Evolutionary conservation across 1,284 basidiomycete species (phyloP).

Genomic region (Papiliotrema terrestris): DNA sequence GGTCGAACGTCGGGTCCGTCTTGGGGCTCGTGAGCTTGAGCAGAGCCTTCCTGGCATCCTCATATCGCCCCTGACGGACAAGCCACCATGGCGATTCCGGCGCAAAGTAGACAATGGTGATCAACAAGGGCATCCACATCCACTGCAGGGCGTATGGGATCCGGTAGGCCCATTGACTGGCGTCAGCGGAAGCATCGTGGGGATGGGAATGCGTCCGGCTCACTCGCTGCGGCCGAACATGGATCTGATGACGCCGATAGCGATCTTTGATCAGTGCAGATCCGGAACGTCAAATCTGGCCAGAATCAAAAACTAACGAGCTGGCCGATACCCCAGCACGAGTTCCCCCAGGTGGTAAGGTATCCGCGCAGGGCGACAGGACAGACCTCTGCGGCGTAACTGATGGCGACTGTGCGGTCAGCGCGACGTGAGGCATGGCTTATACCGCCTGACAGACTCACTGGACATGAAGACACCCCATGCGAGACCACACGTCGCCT

Average conservation of each 20-base stretch:
- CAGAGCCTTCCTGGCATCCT: slow-evolving; percentile 51
- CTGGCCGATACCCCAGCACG: slow-evolving; percentile 32
- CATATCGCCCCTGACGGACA: slow-evolving; percentile 46
- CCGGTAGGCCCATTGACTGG: slow-evolving; percentile 9
- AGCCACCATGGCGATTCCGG: slow-evolving; percentile 41
- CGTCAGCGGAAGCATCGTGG: too few species aligned
- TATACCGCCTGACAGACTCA: background rate
- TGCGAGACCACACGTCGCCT: slow-evolving; percentile 35
- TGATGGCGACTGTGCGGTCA: slow-evolving; percentile 8
- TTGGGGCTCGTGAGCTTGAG: slow-evolving; percentile 41
- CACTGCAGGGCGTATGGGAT: slow-evolving; percentile 21
- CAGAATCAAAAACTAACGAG: too few species aligned
- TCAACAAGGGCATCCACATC: slow-evolving; percentile 6
- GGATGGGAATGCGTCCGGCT: too few species aligned
- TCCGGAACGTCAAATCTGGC: too few species aligned
- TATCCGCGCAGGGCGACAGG: slow-evolving; percentile 39
- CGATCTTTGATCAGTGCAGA: too few species aligned
- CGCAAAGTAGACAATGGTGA: slow-evolving; percentile 14
- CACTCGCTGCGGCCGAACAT: slow-evolving; percentile 30
- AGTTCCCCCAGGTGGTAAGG: slow-evolving; percentile 40
- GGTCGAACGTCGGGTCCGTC: slow-evolving; percentile 43
- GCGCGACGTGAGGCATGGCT: background rate
- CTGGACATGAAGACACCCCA: slow-evolving; percentile 29
- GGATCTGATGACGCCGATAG: slow-evolving; percentile 29
- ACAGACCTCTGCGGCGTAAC: slow-evolving; percentile 40